Conservation (phyloP, 805 yeast species). For the Yamadazyma endophytica region DNA sequence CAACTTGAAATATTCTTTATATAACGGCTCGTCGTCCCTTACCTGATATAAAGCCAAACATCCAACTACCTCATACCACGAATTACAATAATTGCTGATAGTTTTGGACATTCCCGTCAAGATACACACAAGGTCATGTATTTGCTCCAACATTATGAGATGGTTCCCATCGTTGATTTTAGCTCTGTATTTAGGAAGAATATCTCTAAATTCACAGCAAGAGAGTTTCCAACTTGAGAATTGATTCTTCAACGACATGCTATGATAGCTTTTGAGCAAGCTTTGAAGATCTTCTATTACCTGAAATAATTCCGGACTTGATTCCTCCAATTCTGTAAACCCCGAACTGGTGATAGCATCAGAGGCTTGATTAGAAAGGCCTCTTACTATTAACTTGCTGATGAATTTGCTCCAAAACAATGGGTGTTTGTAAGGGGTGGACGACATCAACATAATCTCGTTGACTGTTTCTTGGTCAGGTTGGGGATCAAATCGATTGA, state of each 20-base stretch:
- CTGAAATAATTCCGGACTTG: constrained; percentile 26
- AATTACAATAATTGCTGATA: constrained; percentile 46
- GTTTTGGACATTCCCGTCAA: constrained; percentile 47
- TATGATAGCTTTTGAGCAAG: constrained; percentile 38
- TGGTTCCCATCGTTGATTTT: constrained; percentile 20
- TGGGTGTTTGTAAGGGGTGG: constrained; percentile 45
- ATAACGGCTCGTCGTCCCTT: constrained; percentile 36
- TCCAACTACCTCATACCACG: constrained; percentile 67
- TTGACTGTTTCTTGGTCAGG: constrained; percentile 53
- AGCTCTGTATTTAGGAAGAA: constrained; percentile 21
- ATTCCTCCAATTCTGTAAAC: constrained; percentile 34
- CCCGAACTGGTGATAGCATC: constrained; percentile 42
- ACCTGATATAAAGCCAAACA: constrained; percentile 58
- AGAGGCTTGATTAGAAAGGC: constrained; percentile 54
- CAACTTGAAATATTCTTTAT: constrained; percentile 27
- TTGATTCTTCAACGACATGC: constrained; percentile 34
- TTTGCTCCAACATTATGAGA: constrained; percentile 27
- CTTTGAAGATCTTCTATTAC: constrained; percentile 39
- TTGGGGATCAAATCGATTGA: constrained; percentile 64
- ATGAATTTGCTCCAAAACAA: constrained; percentile 62
- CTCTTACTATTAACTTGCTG: constrained; percentile 55
- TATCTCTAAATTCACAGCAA: constrained; percentile 48
- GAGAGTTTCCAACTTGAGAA: constrained; percentile 49
- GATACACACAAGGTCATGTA: constrained; percentile 39
- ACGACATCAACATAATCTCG: constrained; percentile 39